phyloP scores from a whole-genome alignment of 176 grass and related monocot species.

The Alopecurus myosuroides region DNA sequence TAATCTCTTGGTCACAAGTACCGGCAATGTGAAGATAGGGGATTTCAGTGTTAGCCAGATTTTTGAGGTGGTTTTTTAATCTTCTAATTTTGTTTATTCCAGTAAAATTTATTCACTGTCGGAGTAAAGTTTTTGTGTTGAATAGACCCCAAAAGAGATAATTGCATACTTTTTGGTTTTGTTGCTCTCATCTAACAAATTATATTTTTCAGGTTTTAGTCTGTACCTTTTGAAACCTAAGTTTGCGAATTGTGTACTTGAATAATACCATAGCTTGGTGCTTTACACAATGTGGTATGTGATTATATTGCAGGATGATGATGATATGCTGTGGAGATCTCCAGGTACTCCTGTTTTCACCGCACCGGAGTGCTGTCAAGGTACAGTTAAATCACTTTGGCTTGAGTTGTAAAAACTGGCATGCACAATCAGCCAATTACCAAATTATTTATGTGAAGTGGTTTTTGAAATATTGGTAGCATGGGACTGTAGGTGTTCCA shows the following conservation, averaged over 20 bases:
- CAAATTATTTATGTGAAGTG: background rate
- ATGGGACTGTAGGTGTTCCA: background rate
- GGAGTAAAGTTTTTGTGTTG: background rate
- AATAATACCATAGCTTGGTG: background rate
- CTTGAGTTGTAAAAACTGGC: background rate
- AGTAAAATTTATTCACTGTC: background rate
- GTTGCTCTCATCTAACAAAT: background rate
- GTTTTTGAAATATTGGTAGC: background rate
- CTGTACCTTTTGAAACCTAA: background rate
- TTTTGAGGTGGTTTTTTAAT: slow-evolving; percentile 66
- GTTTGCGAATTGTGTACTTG: background rate
- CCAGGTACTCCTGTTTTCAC: slow-evolving; percentile 92
- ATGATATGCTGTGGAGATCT: slow-evolving; percentile 77
- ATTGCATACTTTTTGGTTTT: background rate
- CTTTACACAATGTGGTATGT: slow-evolving; percentile 2
- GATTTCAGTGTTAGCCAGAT: slow-evolving; percentile 92
- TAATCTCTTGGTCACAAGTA: slow-evolving; percentile 77
- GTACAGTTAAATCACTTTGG: slow-evolving; percentile 28
- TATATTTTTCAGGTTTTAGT: background rate
- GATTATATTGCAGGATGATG: slow-evolving; percentile 61
- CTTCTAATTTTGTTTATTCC: background rate
- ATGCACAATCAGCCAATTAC: background rate
- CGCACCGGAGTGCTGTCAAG: slow-evolving; percentile 90
- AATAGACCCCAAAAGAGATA: background rate
- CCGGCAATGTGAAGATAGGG: slow-evolving; percentile 77